phyloP scores from a whole-genome alignment of 1,139 yeast species.

The Zygoascus hellenicus region DNA sequence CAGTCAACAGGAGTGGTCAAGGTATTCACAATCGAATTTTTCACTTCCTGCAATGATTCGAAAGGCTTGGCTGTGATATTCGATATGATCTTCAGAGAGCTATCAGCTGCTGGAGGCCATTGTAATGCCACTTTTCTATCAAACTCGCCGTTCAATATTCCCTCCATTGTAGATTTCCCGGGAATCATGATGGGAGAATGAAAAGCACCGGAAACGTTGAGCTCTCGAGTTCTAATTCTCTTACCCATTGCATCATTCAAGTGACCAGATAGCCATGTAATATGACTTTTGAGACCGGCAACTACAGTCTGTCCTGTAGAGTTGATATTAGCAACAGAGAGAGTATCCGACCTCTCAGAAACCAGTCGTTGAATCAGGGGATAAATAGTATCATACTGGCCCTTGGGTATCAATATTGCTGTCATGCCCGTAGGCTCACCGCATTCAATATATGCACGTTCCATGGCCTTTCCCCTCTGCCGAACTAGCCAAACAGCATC shows the following conservation, averaged over 20 bases:
- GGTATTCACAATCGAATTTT: constrained; percentile 23
- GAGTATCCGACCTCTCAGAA: constrained; percentile 13
- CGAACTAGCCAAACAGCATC: constrained; percentile 47
- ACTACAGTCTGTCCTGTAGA: constrained; percentile 41
- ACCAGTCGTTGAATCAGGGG: constrained; percentile 1
- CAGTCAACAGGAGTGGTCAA: constrained; percentile 33
- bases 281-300: constrained; percentile 37
- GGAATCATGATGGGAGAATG: constrained; percentile 41
- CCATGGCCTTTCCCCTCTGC: constrained; percentile 50
- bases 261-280: constrained; percentile 22
- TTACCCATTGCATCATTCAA: constrained; percentile 10
- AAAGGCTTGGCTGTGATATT: constrained; percentile 34
- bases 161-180: constrained; percentile 33
- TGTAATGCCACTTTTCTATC: constrained; percentile 14
- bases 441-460: constrained; percentile 24
- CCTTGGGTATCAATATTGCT: constrained; percentile 6
- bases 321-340: constrained; percentile 39
- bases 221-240: constrained; percentile 16
- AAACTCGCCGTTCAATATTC: constrained; percentile 14
- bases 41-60: constrained; percentile 26
- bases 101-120: constrained; percentile 25
- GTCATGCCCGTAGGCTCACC: constrained; percentile 11
- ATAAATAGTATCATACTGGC: neutral
- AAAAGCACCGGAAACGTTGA: constrained; percentile 52
- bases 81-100: constrained; percentile 24